Conservation (phyloP, 2,329 filamentous ascomycete genomes). For the Lecanosticta acicola region DNA sequence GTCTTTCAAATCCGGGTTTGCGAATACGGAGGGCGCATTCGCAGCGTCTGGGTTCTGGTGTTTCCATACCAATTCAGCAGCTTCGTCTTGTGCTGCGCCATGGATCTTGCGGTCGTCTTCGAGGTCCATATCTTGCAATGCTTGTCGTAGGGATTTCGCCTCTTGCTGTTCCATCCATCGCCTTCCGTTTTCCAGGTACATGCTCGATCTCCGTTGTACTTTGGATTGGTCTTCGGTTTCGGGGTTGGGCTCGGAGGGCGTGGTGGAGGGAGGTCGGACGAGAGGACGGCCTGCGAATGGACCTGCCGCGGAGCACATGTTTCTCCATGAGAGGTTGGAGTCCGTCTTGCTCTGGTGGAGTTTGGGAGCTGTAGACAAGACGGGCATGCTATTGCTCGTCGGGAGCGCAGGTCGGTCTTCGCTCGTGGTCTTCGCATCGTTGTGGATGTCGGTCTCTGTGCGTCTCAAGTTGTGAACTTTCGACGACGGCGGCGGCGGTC, state of each 20-base stretch:
- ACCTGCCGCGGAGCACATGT: slow-evolving; percentile 12
- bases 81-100: slow-evolving; percentile 67
- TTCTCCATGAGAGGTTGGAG: slow-evolving; percentile 10
- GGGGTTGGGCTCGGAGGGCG: slow-evolving; percentile 28
- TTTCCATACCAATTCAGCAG: slow-evolving; percentile 71
- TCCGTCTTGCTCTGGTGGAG: slow-evolving; percentile 23
- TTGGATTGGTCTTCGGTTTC: slow-evolving; percentile 43
- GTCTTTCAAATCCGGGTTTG: slow-evolving; percentile 32
- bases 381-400: slow-evolving; percentile 30
- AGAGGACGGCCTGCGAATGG: slow-evolving; percentile 32
- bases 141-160: slow-evolving; percentile 61
- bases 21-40: slow-evolving; percentile 31
- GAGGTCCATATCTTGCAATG: slow-evolving; percentile 68
- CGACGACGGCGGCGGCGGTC: slow-evolving; percentile 54
- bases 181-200: slow-evolving; percentile 68
- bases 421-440: slow-evolving; percentile 10
- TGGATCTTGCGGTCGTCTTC: slow-evolving; percentile 61
- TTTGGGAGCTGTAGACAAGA: slow-evolving; percentile 21
- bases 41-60: slow-evolving; percentile 65
- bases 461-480: slow-evolving; percentile 30
- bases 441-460: slow-evolving; percentile 25
- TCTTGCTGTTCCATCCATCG: slow-evolving; percentile 80
- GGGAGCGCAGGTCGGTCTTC: slow-evolving; percentile 28
- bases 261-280: slow-evolving; percentile 21
- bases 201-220: slow-evolving; percentile 49